phyloP scores from a whole-genome alignment of 164 flowering plant species.

The Nymphaea thermarum region DNA sequence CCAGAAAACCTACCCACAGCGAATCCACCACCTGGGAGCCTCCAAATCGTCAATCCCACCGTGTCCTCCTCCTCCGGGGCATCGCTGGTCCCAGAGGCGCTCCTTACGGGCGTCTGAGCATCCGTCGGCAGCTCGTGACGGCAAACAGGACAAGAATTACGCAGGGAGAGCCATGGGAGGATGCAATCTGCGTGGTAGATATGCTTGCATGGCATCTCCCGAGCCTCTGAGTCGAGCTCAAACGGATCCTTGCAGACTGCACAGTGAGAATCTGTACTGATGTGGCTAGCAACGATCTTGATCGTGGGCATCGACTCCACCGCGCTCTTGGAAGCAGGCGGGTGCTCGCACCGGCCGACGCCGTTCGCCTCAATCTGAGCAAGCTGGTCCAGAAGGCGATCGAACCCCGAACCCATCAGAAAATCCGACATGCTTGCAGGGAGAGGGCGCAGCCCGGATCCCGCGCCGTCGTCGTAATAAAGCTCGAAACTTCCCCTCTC shows the following conservation, averaged over 20 bases:
- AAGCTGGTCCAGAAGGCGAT: slow-evolving; percentile 54
- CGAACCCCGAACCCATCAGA: slow-evolving; percentile 67
- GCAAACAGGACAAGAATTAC: slow-evolving; percentile 77
- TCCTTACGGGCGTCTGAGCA: slow-evolving; percentile 3
- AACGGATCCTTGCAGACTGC: slow-evolving; percentile 61
- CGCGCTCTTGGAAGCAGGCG: slow-evolving; percentile 62
- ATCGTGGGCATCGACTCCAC: slow-evolving; percentile 63
- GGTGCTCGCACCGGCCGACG: slow-evolving; percentile 36
- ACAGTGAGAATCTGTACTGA: slow-evolving; percentile 37
- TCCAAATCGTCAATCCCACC: slow-evolving; percentile 64
- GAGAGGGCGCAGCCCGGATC: slow-evolving; percentile 59
- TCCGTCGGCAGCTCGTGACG: slow-evolving; percentile 56
- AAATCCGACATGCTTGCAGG: slow-evolving; percentile 63
- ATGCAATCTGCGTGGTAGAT: slow-evolving; percentile 72
- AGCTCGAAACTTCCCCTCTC: slow-evolving; percentile 39
- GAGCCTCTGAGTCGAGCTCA: slow-evolving; percentile 43
- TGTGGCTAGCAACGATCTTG: slow-evolving; percentile 27
- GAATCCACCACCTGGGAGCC: slow-evolving; percentile 79
- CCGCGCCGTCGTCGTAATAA: slow-evolving; percentile 67
- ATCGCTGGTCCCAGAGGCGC: slow-evolving; percentile 10
- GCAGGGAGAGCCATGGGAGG: slow-evolving; percentile 59
- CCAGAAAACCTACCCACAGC: slow-evolving; percentile 73
- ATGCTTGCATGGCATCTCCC: slow-evolving; percentile 85
- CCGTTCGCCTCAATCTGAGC: slow-evolving; percentile 46
- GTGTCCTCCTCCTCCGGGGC: slow-evolving; percentile 23